Evolutionary conservation across 169 alveolate genomes (phyloP), one percentile per base, ranked within the genome.

Genomic region (Nephromyces sp.): DNA sequence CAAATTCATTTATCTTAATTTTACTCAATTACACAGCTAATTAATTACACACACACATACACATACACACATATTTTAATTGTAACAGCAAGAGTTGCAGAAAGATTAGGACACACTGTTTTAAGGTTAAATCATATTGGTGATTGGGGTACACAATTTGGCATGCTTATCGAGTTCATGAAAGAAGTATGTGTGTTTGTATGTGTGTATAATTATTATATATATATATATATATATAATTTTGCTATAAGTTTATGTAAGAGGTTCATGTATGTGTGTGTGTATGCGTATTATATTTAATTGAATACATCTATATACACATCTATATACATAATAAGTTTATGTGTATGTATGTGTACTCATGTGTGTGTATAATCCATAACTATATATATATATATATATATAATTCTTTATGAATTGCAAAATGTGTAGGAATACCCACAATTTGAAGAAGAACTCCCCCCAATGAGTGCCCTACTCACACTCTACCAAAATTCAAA

Each of bases 81-180:
- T n/a, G n/a, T n/a, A n/a, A n/a, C 72, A 66, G 72, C 28, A 21
- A 57, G 73, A 25, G 15, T 67, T 2, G 29, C 52, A 28, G 93
- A 84, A 65, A 84, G 80, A 67, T 68, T 79, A 72, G 93, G 89
- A 57, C 89, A 87, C 52, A 86, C 86, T 31, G 94, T 92, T 25
- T 75, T 79, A 53, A 85, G 98, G 61, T 81, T 94, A 27, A 96
- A 96, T 75, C 99, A 96, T 80, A 85, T 96, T 33, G 99, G 99
- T 3, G 99, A 97, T 83, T 96, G 99, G 99, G 99, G 99, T 24
- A 97, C 99, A 22, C 98, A 97, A 80, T 73, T 76, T 80, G 99
- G 99, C 15, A 96, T 68, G 75, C 66, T 68, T 27, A 68, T 68
- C 66, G 31, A 33, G 35, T 33, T 53, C 27, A 30, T 68, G 28